Base-by-base conservation (phyloP, 2,329 filamentous ascomycete species). In the Trichoderma atroviride region DNA sequence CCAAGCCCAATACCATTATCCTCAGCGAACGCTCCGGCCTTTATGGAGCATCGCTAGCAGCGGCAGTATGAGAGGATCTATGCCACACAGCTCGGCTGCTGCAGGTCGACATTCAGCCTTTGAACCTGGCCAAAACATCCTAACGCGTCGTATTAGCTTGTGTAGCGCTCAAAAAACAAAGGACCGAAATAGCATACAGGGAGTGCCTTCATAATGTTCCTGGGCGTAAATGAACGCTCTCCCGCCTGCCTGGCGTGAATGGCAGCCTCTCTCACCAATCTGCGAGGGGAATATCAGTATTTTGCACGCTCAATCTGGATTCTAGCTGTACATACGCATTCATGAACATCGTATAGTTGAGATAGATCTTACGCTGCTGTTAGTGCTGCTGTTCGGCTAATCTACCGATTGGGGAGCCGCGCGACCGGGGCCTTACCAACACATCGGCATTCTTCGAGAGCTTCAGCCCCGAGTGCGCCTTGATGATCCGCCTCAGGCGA, bases 381-480 rank as follows among this genome's bases (percentile, higher is more conserved):
- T 65, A 79, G 76, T 59, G 40, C 50, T n/a, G 40, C 40, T 22
- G 24, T 19, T 19, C 33, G 33, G 33, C 53, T 11, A 68, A 13
- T 29, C 27, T 33, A 13, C 40, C 27, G 24, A 6, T 13, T 13
- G 24, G 47, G 24, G n/a, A n/a, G 55, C 24, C 55, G 68, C 55
- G 68, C 57, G 58, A 50, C 52, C 29, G 5, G 5, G 27, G 22
- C 35, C 43, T 70, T 81, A 96, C 93, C 81, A 95, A 84, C 69
- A 96, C 89, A 80, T 97, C 94, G 35, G 90, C 91, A 79, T 96
- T 94, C 80, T 93, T 96, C 83, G 90, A 93, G 72, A 97, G 80
- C 72, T 87, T 91, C 77, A 90, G 89, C 72, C 92, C 91, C 10
- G 93, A 91, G 79, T 97, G 93, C 22, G 93, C 93, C 81, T 97